Evolutionary conservation across 2,329 filamentous ascomycete species (phyloP), one percentile per base, ranked within the genome.

Genomic region (Mycosphaerella sp.): DNA sequence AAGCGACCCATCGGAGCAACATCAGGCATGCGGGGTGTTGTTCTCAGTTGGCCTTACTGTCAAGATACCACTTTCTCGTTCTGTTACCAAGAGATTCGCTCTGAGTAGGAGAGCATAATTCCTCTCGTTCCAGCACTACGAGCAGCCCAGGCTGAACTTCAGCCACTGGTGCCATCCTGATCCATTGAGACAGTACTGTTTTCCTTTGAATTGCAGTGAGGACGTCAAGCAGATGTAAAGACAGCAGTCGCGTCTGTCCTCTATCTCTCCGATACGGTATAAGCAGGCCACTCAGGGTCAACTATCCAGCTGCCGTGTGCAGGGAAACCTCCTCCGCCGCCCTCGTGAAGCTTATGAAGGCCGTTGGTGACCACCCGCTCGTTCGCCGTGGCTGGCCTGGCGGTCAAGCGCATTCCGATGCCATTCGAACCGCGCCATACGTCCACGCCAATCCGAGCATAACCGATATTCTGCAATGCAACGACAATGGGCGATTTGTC

Each of bases 381-480:
- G 29, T 54, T 60, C 41, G 59, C 55, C 1, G 51, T 50, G 2
- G 53, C 26, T 10, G 54, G 58, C 45, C 17, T 53, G 6, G 61
- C 65, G 7, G 54, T 61, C 2, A 72, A 44, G 34, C 62, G 59
- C 12, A 71, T 64, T 1, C 68, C 70, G 7, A 64, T 70, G 1
- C 66, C 70, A 21, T 60, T 43, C 45, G 59, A 53, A 1, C 69
- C 69, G 9, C 68, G 61, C 61, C 63, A 67, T 8, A 69, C 62
- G 45, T 69, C 68, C 41, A 70, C 66, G 6, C 62, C 63, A n/a
- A 74, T 69, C 34, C 68, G 67, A 14, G 68, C 73, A 21, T 64
- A 66, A 45, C 60, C 65, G n/a, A 71, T 66, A 54, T 69, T 72
- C 23, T 66, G 62, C 45, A 75, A 54, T 2, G 70, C 67, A 23